Evolutionary conservation across 202 grass and related monocot species (phyloP).

Genomic region (Eragrostis tef): DNA sequence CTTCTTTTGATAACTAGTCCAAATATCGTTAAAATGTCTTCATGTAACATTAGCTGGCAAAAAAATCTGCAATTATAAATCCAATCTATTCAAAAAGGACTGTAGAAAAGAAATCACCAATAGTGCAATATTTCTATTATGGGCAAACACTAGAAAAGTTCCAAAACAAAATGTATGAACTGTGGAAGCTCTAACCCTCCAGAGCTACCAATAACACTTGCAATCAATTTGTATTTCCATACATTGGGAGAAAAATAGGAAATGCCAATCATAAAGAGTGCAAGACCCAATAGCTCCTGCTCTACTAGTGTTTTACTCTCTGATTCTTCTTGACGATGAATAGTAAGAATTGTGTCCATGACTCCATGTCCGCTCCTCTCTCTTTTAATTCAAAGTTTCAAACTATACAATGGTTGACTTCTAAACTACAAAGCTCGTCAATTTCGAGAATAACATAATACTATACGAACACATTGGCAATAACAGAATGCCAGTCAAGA

Average conservation of each 20-base stretch:
- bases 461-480: background rate
- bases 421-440: background rate
- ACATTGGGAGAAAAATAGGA: background rate
- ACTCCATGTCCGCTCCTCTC: background rate
- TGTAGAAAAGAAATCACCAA: background rate
- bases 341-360: background rate
- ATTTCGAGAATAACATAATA: constrained; percentile 1
- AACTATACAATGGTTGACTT: background rate
- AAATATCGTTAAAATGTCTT: constrained; percentile 16
- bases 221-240: background rate
- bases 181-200: background rate
- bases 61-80: constrained; percentile 11
- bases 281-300: background rate
- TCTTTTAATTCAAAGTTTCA: background rate
- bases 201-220: constrained; percentile 2
- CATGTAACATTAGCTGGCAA: background rate
- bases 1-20: constrained; percentile 10
- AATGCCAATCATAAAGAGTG: background rate
- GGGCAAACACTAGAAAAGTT: background rate
- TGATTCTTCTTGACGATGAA: background rate
- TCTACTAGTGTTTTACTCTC: background rate
- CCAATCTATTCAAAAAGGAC: background rate
- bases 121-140: background rate
- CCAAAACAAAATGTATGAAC: background rate
- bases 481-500: too few relatives aligned